A percentile compares a stretch with the other conserved stretches of the same genome.
These are phyloP conservation scores for Didymella glomerata DNA, from an alignment of 2,329 filamentous ascomycete genomes.

Conservation along the genomic window DNA sequence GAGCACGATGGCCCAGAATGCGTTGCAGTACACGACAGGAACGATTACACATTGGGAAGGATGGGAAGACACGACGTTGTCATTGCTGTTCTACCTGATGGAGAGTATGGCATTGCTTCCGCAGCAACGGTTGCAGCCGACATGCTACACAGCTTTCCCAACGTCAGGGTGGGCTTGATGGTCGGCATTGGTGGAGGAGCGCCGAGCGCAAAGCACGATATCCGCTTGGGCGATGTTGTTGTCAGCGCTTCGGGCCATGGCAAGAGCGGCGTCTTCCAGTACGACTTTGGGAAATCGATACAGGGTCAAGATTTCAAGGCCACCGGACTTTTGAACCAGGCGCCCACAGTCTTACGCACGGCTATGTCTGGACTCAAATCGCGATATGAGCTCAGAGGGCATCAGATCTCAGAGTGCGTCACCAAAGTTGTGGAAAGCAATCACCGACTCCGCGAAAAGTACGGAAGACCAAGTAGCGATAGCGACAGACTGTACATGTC, in stretches of 20 bases:
- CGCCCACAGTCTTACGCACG: background rate
- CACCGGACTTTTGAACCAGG: background rate
- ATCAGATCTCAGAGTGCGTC: background rate
- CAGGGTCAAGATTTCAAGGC: background rate
- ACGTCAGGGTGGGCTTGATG: background rate
- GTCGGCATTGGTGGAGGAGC: background rate
- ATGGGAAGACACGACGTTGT: background rate
- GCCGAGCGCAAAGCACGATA: background rate
- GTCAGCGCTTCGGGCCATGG: background rate
- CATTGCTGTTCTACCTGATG: background rate
- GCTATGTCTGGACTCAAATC: background rate
- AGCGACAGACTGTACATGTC: too few species aligned
- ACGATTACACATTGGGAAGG: background rate
- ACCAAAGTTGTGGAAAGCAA: background rate
- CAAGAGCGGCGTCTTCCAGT: background rate
- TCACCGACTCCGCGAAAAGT: too few species aligned
- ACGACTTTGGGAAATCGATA: background rate
- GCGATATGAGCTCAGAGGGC: background rate
- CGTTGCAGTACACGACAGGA: background rate
- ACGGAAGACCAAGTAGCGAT: too few species aligned
- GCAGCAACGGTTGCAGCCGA: too few species aligned
- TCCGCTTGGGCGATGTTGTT: background rate
- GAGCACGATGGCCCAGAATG: background rate
- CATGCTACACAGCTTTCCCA: background rate
- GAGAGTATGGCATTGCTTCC: background rate